phyloP scores from a whole-genome alignment of 2,329 filamentous ascomycete species.

The Sporothrix mexicana region DNA sequence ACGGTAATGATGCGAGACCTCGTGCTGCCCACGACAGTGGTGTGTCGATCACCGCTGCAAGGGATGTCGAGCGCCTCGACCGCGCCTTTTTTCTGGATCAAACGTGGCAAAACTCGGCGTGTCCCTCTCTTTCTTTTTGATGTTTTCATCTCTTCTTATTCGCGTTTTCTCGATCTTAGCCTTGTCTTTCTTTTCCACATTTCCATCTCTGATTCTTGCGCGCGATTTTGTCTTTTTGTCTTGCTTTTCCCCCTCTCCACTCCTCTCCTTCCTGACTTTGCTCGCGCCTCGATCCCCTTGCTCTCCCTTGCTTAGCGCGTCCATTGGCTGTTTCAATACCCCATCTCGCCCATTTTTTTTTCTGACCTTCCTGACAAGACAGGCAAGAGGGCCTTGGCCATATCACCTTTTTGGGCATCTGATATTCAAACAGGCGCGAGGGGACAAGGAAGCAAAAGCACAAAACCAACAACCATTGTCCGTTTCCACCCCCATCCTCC shows the following conservation, averaged over 20 bases:
- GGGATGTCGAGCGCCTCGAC: background rate
- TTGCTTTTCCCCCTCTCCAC: background rate
- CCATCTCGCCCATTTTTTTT: background rate
- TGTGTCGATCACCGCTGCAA: constrained; percentile 7
- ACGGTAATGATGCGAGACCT: constrained; percentile 26
- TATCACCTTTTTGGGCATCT: background rate
- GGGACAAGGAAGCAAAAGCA: background rate
- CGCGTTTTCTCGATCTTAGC: background rate
- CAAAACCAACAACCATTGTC: background rate
- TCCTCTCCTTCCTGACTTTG: background rate
- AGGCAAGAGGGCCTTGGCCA: background rate
- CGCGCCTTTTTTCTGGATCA: constrained; percentile 2
- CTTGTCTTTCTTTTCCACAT: background rate
- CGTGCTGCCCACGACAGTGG: background rate
- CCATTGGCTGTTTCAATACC: constrained; percentile 24
- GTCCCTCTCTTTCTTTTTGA: background rate
- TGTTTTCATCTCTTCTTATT: background rate
- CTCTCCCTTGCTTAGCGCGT: constrained; percentile 27
- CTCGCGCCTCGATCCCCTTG: background rate
- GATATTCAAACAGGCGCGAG: background rate
- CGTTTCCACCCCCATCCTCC: constrained; percentile 10
- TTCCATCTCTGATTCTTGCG: background rate
- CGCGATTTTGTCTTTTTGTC: constrained; percentile 17
- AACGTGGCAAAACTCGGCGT: constrained; percentile 6
- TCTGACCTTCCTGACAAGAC: background rate